These are phyloP conservation scores for Paramecium sonneborni DNA, from an alignment of 73 alveolate genomes.

Conservation along the genomic window DNA sequence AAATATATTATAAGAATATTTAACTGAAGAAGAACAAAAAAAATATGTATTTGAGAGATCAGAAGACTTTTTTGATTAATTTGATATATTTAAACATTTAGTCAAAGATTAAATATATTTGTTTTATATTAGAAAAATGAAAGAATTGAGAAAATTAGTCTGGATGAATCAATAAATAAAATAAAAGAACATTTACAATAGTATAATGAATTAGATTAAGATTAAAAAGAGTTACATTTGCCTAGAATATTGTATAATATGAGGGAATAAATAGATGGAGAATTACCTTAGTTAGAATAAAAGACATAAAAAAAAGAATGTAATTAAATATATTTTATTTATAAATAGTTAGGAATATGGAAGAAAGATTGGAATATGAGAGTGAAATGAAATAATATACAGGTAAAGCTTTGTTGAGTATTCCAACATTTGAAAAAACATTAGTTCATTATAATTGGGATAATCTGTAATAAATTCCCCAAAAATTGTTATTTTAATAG, in stretches of 20 bases:
- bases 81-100: neutral
- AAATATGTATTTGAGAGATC: neutral
- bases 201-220: neutral
- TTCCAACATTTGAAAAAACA: neutral
- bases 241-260: neutral
- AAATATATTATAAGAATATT: neutral
- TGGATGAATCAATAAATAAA: neutral
- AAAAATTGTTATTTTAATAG: neutral
- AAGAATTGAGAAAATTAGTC: neutral
- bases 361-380: neutral
- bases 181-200: neutral
- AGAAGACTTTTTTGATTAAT: neutral
- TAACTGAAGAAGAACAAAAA: neutral
- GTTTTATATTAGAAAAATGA: neutral
- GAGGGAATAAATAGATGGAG: neutral
- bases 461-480: neutral
- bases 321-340: neutral
- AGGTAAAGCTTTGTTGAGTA: neutral
- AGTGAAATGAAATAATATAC: neutral
- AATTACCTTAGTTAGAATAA: neutral
- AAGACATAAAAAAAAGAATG: neutral
- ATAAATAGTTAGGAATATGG: neutral
- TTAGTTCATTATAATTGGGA: neutral
- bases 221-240: neutral
- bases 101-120: neutral